phyloP scores from a whole-genome alignment of 1,284 basidiomycete species.

The Sutorius eximius region DNA sequence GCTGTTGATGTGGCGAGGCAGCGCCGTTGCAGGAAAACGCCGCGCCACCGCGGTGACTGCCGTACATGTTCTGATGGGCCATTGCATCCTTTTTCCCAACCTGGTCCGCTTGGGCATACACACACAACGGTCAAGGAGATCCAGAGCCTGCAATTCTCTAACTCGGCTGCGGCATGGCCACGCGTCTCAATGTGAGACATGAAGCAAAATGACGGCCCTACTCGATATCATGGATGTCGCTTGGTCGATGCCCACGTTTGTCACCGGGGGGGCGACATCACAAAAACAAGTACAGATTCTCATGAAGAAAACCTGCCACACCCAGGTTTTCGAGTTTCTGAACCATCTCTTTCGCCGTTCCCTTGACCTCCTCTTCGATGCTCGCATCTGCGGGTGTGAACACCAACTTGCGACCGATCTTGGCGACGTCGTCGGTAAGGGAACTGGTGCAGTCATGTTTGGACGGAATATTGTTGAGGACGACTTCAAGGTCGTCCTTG shows the following conservation, averaged over 20 bases:
- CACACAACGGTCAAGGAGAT: no score
- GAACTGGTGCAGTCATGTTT: slow-evolving; percentile 3
- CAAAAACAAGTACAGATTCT: no score
- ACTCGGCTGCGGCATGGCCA: slow-evolving; percentile 8
- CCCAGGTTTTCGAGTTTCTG: slow-evolving; percentile 10
- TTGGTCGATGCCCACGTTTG: slow-evolving; percentile 1
- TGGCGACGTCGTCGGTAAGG: slow-evolving; percentile 5
- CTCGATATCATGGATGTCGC: background rate
- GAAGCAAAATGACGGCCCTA: background rate
- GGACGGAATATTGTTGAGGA: slow-evolving; percentile 7
- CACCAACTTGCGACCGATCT: slow-evolving; percentile 2
- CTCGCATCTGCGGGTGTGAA: slow-evolving; percentile 6
- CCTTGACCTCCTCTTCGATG: background rate
- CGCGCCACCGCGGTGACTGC: no score
- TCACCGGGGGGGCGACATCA: background rate
- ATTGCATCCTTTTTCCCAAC: no score
- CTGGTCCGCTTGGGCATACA: no score
- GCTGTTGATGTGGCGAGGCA: no score
- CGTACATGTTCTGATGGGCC: no score
- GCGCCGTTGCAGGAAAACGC: no score
- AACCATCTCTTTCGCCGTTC: no score
- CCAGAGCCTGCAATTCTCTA: background rate
- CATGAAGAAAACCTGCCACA: background rate
- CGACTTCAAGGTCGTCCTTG: slow-evolving; percentile 9
- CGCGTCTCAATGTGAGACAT: background rate